phyloP scores from a whole-genome alignment of 2,329 filamentous ascomycete species.

The Allantophomopsis lycopodina region DNA sequence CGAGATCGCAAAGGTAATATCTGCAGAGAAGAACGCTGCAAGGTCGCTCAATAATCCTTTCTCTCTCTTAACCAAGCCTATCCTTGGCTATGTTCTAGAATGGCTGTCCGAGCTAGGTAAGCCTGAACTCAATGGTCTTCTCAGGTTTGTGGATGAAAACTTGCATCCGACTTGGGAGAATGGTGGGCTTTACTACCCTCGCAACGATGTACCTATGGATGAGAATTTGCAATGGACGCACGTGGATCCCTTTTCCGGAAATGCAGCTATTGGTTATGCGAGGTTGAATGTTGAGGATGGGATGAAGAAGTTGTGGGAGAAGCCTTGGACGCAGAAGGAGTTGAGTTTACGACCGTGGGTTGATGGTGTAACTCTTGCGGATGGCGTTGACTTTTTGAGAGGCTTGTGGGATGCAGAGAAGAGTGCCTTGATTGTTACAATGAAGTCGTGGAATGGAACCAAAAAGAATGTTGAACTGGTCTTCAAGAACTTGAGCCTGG shows the following conservation, averaged over 20 bases:
- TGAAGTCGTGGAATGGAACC: constrained; percentile 1
- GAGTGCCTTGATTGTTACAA: constrained; percentile 1
- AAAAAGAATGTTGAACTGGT: constrained; percentile 1
- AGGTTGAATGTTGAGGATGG: constrained; percentile 22
- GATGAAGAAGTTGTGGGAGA: constrained; percentile 20
- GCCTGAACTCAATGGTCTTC: constrained; percentile 8
- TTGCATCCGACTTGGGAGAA: constrained; percentile 19
- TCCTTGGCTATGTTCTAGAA: constrained; percentile 16
- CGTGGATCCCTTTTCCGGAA: constrained; percentile 22
- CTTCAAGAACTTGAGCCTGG: neutral
- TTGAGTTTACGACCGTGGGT: neutral
- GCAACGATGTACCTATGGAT: constrained; percentile 13
- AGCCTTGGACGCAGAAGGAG: constrained; percentile 14
- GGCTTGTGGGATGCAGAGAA: neutral
- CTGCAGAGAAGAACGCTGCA: too few species aligned
- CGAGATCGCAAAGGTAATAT: neutral
- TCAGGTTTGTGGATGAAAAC: constrained; percentile 15
- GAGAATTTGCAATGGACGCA: constrained; percentile 11
- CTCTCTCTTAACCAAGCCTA: constrained; percentile 3
- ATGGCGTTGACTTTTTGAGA: constrained; percentile 1
- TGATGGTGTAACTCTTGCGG: neutral
- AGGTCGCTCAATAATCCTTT: neutral
- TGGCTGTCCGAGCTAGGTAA: constrained; percentile 21
- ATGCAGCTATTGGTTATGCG: constrained; percentile 21
- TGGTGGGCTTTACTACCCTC: constrained; percentile 21